Evolutionary conservation across 345 rosid species (phyloP).

Genomic region (Microcos paniculata): DNA sequence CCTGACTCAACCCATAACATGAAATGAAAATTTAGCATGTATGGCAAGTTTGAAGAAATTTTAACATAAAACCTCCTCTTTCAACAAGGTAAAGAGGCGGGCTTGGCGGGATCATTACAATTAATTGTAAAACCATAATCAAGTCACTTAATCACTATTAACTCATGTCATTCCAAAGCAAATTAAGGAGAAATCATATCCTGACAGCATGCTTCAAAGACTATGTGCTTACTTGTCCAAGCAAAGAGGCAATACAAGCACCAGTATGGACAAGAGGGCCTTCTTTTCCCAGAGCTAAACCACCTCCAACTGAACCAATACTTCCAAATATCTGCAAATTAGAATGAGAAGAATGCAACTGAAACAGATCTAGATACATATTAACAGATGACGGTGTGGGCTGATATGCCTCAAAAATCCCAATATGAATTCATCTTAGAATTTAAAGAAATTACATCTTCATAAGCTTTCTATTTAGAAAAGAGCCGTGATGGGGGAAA

Average conservation of each 20-base stretch:
- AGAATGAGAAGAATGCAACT: conserved; percentile 5
- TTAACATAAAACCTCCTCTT: background rate
- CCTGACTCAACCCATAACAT: conserved; percentile 48
- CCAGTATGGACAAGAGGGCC: conserved; percentile 98
- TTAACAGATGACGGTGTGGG: background rate
- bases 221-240: conserved; percentile 72
- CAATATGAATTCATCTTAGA: background rate
- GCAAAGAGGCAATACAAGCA: conserved; percentile 98
- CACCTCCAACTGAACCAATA: conserved; percentile 98
- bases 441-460: background rate
- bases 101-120: too few species aligned
- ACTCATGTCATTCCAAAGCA: background rate
- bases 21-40: conserved; percentile 6
- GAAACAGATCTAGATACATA: background rate
- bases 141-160: background rate
- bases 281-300: conserved; percentile 94
- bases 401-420: background rate
- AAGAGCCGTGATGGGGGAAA: background rate
- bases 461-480: background rate
- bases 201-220: background rate
- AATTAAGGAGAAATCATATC: background rate
- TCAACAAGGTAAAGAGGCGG: background rate
- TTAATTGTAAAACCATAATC: background rate
- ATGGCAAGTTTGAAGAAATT: conserved; percentile 2
- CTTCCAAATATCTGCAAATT: conserved; percentile 85